phyloP scores from a whole-genome alignment of 139 green algal genomes.

The Eudorina sp. region DNA sequence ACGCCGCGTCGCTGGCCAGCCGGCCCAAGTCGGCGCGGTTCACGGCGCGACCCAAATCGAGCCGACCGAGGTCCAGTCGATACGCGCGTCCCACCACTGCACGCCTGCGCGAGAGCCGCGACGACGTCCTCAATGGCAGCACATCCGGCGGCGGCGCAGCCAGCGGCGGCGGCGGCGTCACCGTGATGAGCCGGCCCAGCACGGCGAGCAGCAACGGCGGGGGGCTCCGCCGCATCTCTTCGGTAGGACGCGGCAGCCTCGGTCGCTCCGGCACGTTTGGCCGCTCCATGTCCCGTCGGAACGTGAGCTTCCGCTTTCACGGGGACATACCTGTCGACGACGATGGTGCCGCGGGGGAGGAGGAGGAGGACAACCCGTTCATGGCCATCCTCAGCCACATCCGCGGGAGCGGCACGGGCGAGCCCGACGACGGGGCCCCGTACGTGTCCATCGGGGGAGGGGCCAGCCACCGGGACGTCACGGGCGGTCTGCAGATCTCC shows the following conservation, averaged over 20 bases:
- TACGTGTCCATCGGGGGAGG: not conserved
- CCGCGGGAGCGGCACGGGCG: conserved; percentile 35
- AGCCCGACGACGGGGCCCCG: not conserved
- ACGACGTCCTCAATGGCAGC: not conserved
- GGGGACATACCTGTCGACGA: not conserved
- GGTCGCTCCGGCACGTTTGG: not conserved
- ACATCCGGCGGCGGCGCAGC: no score
- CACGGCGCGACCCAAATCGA: conserved; percentile 16
- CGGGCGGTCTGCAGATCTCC: not conserved
- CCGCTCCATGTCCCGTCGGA: conserved; percentile 2
- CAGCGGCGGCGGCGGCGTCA: not conserved
- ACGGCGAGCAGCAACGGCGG: conserved; percentile 36
- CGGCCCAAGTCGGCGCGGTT: conserved; percentile 4
- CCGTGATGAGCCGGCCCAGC: conserved; percentile 16
- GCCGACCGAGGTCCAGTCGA: conserved; percentile 18
- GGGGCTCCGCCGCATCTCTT: not conserved
- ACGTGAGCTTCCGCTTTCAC: conserved; percentile 42
- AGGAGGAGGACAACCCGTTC: not conserved
- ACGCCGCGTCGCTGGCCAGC: not conserved
- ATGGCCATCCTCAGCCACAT: conserved; percentile 44
- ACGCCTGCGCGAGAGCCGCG: not conserved
- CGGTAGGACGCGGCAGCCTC: not conserved
- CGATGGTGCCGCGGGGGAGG: not conserved
- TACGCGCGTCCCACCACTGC: conserved; percentile 22
- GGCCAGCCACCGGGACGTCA: not conserved